Evolutionary conservation across 805 yeast species (phyloP).

Genomic region (Metschnikowia rubicola): DNA sequence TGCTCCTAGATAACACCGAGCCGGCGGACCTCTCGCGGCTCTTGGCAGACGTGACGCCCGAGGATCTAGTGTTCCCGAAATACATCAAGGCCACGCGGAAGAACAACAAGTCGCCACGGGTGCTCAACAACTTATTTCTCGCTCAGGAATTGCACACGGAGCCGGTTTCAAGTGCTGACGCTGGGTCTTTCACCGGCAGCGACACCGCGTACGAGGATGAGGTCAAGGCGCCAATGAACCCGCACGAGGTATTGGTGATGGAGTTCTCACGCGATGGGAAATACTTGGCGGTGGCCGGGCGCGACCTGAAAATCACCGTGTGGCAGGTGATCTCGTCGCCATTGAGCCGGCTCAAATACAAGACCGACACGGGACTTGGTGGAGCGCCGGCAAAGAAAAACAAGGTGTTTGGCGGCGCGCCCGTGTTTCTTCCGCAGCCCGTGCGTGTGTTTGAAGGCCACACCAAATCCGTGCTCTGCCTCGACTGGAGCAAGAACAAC

Average conservation of each 20-base stretch:
- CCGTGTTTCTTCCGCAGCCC: constrained; percentile 74
- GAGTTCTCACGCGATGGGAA: constrained; percentile 78
- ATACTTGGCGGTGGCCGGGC: constrained; percentile 80
- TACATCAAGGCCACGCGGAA: constrained; percentile 50
- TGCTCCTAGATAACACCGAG: constrained; percentile 9
- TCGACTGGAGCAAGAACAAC: constrained; percentile 87
- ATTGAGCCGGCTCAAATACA: constrained; percentile 54
- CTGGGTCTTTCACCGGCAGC: constrained; percentile 5
- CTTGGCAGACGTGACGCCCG: constrained; percentile 31
- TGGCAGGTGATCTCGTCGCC: constrained; percentile 82
- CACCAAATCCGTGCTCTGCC: constrained; percentile 60
- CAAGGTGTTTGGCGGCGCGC: constrained; percentile 49
- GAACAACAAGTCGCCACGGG: constrained; percentile 43
- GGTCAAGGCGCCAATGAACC: constrained; percentile 11
- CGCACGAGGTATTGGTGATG: constrained; percentile 64
- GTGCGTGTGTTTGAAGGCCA: constrained; percentile 62
- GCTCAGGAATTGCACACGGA: constrained; percentile 51
- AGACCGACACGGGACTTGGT: constrained; percentile 10
- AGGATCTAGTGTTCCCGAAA: constrained; percentile 50
- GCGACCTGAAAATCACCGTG: constrained; percentile 61
- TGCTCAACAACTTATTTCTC: constrained; percentile 51
- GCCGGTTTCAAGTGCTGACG: no score
- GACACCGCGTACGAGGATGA: constrained; percentile 1
- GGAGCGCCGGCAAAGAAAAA: constrained; percentile 14
- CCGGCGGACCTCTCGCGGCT: constrained; percentile 17